phyloP scores from a whole-genome alignment of 306 rosid species.

The Casuarina glauca region DNA sequence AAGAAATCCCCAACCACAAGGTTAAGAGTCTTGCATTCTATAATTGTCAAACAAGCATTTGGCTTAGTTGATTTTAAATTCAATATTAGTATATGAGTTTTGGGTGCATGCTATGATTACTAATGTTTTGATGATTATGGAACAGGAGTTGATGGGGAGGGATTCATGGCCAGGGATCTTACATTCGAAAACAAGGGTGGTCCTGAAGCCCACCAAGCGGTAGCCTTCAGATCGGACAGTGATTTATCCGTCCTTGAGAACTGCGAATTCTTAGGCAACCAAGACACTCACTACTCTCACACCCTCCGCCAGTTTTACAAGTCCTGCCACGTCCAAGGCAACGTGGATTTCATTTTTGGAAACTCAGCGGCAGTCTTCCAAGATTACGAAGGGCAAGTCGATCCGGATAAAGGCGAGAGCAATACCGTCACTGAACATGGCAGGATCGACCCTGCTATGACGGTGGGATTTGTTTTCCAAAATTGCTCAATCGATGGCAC shows the following conservation, averaged over 20 bases:
- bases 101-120: too few relatives aligned
- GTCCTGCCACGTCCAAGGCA: constrained; percentile 68
- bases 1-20: too few relatives aligned
- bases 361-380: constrained; percentile 53
- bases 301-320: constrained; percentile 84
- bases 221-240: constrained; percentile 84
- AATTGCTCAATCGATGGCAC: constrained; percentile 79
- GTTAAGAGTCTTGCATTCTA: too few relatives aligned
- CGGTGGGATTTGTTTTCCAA: constrained; percentile 76
- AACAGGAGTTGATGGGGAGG: constrained; percentile 63
- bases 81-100: too few relatives aligned
- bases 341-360: constrained; percentile 89
- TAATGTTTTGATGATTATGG: too few relatives aligned
- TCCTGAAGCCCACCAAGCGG: constrained; percentile 84
- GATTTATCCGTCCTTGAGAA: constrained; percentile 27
- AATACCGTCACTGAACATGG: constrained; percentile 82
- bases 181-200: constrained; percentile 84
- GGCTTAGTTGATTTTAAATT: too few relatives aligned
- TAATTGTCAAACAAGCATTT: too few relatives aligned
- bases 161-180: constrained; percentile 83
- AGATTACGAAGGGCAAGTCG: constrained; percentile 37
- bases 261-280: constrained; percentile 80
- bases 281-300: constrained; percentile 85
- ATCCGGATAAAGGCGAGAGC: constrained; percentile 63
- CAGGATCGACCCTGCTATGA: constrained; percentile 78